Conservation (phyloP, 1,139 yeast species). For the Kurtzmaniella quercitrusa region DNA sequence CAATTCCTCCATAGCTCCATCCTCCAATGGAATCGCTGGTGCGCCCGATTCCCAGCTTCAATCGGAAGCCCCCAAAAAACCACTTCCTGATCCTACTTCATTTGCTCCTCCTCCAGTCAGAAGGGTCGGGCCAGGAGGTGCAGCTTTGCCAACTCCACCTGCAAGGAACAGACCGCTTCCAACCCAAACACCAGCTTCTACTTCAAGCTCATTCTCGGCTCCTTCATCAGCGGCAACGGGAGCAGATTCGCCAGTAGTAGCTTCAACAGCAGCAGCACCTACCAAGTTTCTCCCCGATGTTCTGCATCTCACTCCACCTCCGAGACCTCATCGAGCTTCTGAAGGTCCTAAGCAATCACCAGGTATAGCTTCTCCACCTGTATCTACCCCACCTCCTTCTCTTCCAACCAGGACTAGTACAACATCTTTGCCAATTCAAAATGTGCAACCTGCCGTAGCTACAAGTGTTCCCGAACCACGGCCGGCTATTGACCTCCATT, state of each 20-base stretch:
- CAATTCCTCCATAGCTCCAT: conserved; percentile 6
- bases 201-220: not conserved
- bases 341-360: conserved; percentile 1
- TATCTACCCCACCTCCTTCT: conserved; percentile 7
- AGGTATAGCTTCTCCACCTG: not conserved
- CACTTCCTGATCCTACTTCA: conserved; percentile 33
- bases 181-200: not conserved
- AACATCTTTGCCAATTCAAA: not conserved
- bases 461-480: not conserved
- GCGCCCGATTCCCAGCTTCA: not conserved
- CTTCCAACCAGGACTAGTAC: too few relatives aligned
- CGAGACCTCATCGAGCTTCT: conserved; percentile 1
- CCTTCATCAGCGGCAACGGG: not conserved
- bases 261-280: conserved; percentile 3
- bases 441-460: not conserved
- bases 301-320: conserved; percentile 3
- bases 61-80: conserved; percentile 14
- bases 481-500: conserved; percentile 5
- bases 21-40: conserved; percentile 2
- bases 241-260: not conserved
- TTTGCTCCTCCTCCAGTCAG: conserved; percentile 45
- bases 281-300: not conserved
- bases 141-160: conserved; percentile 8
- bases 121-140: conserved; percentile 11
- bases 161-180: conserved; percentile 4